phyloP scores from a whole-genome alignment of 768 basidiomycete genomes.

The Hirschioporus abietinus region DNA sequence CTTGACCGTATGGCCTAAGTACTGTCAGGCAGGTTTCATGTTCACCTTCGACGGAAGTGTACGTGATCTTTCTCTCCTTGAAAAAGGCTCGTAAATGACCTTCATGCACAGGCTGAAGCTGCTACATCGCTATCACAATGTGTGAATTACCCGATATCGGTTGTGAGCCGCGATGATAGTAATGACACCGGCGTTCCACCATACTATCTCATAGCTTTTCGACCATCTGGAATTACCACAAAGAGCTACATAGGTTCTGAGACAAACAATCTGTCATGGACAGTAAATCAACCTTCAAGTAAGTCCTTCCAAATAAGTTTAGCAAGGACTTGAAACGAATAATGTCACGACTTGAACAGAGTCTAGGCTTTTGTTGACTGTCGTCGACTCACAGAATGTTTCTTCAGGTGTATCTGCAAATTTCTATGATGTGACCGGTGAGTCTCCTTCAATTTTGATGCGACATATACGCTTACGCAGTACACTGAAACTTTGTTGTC shows the following conservation, averaged over 20 bases:
- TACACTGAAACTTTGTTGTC: neutral
- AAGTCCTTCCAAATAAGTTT: conserved; percentile 12
- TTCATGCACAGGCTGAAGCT: neutral
- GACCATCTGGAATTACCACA: conserved; percentile 29
- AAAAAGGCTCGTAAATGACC: no score
- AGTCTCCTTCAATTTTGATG: conserved; percentile 9
- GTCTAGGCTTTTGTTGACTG: conserved; percentile 35
- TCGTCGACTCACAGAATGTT: conserved; percentile 39
- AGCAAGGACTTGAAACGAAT: neutral
- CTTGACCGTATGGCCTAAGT: no score
- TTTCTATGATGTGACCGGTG: conserved; percentile 33
- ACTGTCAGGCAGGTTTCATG: no score
- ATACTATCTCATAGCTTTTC: conserved; percentile 39
- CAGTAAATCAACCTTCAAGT: conserved; percentile 35
- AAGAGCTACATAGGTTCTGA: conserved; percentile 30
- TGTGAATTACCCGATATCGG: neutral
- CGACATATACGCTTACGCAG: neutral
- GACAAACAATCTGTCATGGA: conserved; percentile 30
- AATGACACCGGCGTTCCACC: conserved; percentile 26
- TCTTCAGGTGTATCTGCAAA: conserved; percentile 34
- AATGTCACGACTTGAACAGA: conserved; percentile 23
- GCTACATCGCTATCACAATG: neutral
- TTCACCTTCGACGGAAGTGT: no score
- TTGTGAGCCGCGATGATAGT: conserved; percentile 10
- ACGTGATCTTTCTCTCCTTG: no score